These are phyloP conservation scores for Eucalyptus pauciflora DNA, from an alignment of 345 rosid species.

Conservation along the genomic window DNA sequence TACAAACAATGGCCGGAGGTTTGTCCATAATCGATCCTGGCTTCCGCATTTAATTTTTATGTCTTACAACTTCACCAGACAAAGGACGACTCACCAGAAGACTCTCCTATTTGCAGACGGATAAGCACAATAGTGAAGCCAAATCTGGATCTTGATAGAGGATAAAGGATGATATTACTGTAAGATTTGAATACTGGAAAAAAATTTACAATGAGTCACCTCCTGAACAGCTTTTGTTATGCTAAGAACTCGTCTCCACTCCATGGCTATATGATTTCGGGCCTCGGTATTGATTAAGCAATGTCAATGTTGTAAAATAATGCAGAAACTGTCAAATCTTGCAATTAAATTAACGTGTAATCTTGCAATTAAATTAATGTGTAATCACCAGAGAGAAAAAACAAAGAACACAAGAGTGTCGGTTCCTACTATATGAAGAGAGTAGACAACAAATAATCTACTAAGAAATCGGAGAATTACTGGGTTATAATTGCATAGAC, in stretches of 20 bases:
- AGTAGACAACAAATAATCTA: background rate
- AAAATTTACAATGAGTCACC: no score
- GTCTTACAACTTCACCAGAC: background rate
- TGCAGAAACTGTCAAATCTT: background rate
- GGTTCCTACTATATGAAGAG: background rate
- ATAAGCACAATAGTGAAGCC: no score
- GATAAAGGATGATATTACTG: no score
- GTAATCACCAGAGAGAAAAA: background rate
- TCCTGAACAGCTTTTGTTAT: background rate
- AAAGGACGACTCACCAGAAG: background rate
- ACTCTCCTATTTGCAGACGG: no score
- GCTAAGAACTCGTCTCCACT: background rate
- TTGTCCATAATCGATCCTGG: no score
- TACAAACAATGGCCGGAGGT: no score
- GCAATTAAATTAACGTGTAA: no score
- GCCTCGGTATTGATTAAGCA: background rate
- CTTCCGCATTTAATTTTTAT: no score
- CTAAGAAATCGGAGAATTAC: background rate
- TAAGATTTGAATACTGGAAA: no score
- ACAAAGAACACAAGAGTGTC: background rate
- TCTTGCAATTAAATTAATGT: background rate
- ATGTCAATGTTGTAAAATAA: background rate
- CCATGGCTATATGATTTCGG: background rate
- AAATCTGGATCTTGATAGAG: no score
- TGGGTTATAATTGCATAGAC: background rate